These are phyloP conservation scores for Xylaria scruposa DNA, from an alignment of 495 filamentous ascomycete species.

Conservation along the genomic window DNA sequence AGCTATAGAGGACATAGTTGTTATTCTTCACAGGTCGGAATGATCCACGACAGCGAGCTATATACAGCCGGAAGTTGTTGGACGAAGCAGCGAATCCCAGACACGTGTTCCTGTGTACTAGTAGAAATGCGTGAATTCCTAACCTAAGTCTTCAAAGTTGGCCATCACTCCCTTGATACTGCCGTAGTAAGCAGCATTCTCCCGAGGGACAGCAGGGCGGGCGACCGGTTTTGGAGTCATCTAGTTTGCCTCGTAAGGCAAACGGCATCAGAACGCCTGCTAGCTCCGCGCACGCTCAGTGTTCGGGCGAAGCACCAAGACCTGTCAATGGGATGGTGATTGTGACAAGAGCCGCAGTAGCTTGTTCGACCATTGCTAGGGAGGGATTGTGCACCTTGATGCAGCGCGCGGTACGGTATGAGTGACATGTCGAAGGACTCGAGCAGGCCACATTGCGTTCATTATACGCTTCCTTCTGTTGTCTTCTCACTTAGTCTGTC, in stretches of 20 bases:
- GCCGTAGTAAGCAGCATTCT: slow-evolving; percentile 9
- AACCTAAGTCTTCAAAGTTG: background rate
- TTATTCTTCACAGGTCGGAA: background rate
- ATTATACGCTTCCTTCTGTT: background rate
- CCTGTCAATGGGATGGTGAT: slow-evolving; percentile 4
- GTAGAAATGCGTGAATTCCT: background rate
- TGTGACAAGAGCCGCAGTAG: slow-evolving; percentile 27
- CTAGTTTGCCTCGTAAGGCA: background rate
- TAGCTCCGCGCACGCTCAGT: background rate
- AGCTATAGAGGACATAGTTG: background rate
- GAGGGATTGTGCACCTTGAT: slow-evolving; percentile 12
- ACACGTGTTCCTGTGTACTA: background rate
- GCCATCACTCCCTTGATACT: background rate
- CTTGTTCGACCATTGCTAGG: slow-evolving; percentile 9
- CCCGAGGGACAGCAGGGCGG: background rate
- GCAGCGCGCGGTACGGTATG: background rate
- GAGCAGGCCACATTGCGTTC: background rate
- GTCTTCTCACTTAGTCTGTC: background rate
- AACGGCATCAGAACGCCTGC: background rate
- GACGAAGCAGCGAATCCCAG: background rate
- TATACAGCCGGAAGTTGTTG: background rate
- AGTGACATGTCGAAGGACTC: slow-evolving; percentile 19
- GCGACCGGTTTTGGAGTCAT: background rate
- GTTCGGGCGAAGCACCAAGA: slow-evolving; percentile 22
- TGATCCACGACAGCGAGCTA: background rate